Conservation (phyloP, 257 asterid genomes). For the Paraleonurus japonicus region DNA sequence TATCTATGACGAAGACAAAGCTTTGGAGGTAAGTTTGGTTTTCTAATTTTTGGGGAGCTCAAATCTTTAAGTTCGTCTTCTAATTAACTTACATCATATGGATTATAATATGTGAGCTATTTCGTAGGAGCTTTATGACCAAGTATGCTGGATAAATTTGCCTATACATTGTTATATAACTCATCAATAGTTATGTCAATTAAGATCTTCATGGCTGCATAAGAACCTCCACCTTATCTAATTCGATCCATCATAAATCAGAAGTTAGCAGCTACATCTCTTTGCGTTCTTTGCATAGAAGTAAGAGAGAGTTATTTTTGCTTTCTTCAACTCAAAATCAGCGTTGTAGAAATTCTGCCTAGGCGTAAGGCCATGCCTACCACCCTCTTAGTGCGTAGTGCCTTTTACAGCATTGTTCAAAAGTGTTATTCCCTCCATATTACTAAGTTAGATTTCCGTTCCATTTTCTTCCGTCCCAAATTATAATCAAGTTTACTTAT, state of each 20-base stretch:
- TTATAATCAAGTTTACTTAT: too few relatives aligned
- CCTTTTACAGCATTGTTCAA: too few relatives aligned
- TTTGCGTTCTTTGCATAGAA: not conserved
- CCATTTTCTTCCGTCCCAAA: not conserved
- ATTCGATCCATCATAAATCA: not conserved
- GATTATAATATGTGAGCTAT: not conserved
- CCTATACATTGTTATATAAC: not conserved
- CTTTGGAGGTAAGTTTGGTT: conserved; percentile 63
- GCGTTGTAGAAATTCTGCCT: not conserved
- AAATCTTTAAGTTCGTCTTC: not conserved
- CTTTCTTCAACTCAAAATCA: not conserved
- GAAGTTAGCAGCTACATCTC: not conserved
- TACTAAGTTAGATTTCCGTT: not conserved
- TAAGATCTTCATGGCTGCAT: not conserved
- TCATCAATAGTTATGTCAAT: too few relatives aligned
- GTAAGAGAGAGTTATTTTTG: not conserved
- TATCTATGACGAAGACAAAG: conserved; percentile 80
- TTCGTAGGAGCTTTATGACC: not conserved
- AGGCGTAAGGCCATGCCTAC: too few relatives aligned
- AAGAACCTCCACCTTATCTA: conserved; percentile 11
- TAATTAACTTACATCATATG: not conserved
- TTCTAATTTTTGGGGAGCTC: not conserved
- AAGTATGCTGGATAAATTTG: not conserved
- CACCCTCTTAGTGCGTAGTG: too few relatives aligned
- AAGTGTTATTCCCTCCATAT: too few relatives aligned